Percentiles rank a stretch among this genome's conserved stretches.
phyloP scores from a whole-genome alignment of 306 rosid species.

The Inga oerstediana region DNA sequence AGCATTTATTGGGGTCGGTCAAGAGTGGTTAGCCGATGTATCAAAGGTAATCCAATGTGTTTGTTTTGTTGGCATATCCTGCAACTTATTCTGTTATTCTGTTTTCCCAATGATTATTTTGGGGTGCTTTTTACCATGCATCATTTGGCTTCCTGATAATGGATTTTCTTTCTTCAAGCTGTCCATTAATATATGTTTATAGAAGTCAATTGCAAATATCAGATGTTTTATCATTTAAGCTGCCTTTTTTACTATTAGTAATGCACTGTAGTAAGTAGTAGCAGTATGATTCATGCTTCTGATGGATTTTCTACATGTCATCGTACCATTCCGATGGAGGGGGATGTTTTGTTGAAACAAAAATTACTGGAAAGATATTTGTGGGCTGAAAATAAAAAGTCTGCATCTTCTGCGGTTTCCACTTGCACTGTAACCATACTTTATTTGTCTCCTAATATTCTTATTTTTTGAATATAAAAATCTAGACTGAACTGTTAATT shows the following conservation, averaged over 20 bases:
- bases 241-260: not conserved
- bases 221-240: not conserved
- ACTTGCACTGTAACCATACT: not conserved
- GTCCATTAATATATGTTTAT: not conserved
- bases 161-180: not conserved
- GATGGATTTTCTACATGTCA: not conserved
- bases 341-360: not conserved
- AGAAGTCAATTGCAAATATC: not conserved
- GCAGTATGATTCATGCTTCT: not conserved
- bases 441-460: not conserved
- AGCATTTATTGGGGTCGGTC: slow-evolving; percentile 86
- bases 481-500: slow-evolving; percentile 25
- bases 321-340: not conserved
- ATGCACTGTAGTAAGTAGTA: not conserved
- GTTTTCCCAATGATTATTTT: not conserved
- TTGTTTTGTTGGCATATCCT: not conserved
- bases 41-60: slow-evolving; percentile 53
- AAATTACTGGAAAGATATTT: not conserved
- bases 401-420: not conserved
- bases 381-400: not conserved
- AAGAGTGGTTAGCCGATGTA: slow-evolving; percentile 85
- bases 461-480: not conserved
- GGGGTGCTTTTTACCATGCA: not conserved
- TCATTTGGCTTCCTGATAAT: not conserved
- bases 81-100: not conserved